Conservation (phyloP, 305 asterid species). For the Fraxinus floribunda region DNA sequence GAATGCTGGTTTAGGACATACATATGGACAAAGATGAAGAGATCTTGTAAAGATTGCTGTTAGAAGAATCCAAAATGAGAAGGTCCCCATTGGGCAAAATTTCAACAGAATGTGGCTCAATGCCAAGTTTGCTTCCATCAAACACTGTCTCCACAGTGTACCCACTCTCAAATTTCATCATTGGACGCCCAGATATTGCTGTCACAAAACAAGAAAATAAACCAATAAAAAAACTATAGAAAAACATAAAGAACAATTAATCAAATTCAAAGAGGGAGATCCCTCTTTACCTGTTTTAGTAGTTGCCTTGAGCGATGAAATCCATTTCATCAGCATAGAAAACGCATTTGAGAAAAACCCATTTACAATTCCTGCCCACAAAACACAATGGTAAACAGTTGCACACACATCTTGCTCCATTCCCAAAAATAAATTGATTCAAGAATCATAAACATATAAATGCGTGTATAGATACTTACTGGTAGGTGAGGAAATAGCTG, state of each 20-base stretch:
- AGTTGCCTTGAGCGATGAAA: conserved; percentile 65
- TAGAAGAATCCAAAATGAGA: conserved; percentile 83
- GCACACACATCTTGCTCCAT: background rate
- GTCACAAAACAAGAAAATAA: conserved; percentile 9
- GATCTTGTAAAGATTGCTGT: conserved; percentile 85
- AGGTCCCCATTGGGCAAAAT: conserved; percentile 82
- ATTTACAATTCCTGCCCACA: conserved; percentile 61
- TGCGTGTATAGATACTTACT: conserved; percentile 48
- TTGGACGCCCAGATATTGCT: conserved; percentile 78
- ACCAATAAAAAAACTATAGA: background rate
- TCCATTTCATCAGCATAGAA: conserved; percentile 77
- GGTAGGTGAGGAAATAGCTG: conserved; percentile 67
- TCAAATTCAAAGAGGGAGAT: conserved; percentile 4
- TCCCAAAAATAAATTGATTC: background rate
- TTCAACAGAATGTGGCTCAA: conserved; percentile 82
- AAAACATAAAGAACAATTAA: conserved; percentile 14
- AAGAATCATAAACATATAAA: conserved; percentile 25
- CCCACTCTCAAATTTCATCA: conserved; percentile 95
- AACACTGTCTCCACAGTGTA: conserved; percentile 91
- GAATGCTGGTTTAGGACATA: conserved; percentile 35
- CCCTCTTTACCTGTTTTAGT: conserved; percentile 70
- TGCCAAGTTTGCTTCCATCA: conserved; percentile 97
- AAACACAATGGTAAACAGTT: background rate
- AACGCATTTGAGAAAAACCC: conserved; percentile 79
- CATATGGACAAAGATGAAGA: conserved; percentile 83